These are phyloP conservation scores for Colletotrichum sp. DNA, from an alignment of 2,329 filamentous ascomycete genomes.

Conservation along the genomic window DNA sequence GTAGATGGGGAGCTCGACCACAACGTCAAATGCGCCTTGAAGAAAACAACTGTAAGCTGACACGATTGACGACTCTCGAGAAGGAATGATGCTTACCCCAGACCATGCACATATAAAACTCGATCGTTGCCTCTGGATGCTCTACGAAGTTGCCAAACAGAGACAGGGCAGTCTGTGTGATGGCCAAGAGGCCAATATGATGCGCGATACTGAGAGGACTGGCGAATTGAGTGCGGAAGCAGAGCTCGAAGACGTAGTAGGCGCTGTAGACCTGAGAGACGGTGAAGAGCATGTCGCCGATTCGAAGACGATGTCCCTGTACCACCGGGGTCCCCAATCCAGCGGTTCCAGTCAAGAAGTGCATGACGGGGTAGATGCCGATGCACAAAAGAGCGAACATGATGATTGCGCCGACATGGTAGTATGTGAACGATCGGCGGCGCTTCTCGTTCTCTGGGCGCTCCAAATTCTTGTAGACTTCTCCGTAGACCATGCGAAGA, in stretches of 20 bases:
- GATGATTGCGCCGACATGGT: conserved; percentile 19
- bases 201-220: conserved; percentile 22
- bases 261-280: conserved; percentile 18
- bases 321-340: not conserved
- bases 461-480: not conserved
- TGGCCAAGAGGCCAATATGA: conserved; percentile 19
- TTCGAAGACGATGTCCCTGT: not conserved
- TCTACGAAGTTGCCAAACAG: conserved; percentile 7
- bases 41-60: not conserved
- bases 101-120: conserved; percentile 23
- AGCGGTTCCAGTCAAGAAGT: conserved; percentile 7
- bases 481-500: conserved; percentile 10
- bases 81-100: conserved; percentile 1
- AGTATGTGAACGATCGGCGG: conserved; percentile 21
- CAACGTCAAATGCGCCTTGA: conserved; percentile 10
- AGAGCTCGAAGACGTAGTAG: conserved; percentile 24
- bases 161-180: conserved; percentile 18
- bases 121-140: conserved; percentile 12
- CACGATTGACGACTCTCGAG: rapidly evolving
- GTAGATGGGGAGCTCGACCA: conserved; percentile 19
- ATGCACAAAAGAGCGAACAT: conserved; percentile 13
- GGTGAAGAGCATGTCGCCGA: conserved; percentile 21
- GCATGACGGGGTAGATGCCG: conserved; percentile 16
- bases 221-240: conserved; percentile 19
- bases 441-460: conserved; percentile 17